Conservation (phyloP, 2,329 filamentous ascomycete genomes). For the Hypoxylon sp. region DNA sequence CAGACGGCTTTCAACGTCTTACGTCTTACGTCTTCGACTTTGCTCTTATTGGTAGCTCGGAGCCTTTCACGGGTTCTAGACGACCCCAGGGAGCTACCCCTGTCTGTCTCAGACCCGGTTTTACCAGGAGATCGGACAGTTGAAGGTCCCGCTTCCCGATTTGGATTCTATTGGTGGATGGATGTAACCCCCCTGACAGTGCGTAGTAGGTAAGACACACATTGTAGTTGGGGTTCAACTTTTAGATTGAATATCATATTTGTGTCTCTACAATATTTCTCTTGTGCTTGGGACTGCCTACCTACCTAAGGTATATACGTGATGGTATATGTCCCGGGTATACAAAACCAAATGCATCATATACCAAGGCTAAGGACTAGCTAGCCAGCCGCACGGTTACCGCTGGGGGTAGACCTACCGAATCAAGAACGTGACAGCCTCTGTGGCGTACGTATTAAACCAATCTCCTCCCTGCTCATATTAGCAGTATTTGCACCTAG, state of each 20-base stretch:
- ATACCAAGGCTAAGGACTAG: not conserved
- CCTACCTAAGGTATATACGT: no score
- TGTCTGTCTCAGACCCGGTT: constrained; percentile 12
- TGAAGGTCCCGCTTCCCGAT: constrained; percentile 34
- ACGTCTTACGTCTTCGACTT: constrained; percentile 34
- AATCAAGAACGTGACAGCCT: not conserved
- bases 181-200: constrained; percentile 1
- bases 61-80: constrained; percentile 6
- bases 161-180: constrained; percentile 19
- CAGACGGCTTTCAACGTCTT: constrained; percentile 30
- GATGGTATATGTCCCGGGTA: not conserved
- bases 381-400: no score
- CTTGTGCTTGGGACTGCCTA: not conserved
- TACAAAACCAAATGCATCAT: not conserved
- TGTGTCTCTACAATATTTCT: not conserved
- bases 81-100: constrained; percentile 8
- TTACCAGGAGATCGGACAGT: constrained; percentile 36
- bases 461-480: constrained; percentile 1
- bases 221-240: no score
- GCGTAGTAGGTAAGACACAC: not conserved
- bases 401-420: not conserved
- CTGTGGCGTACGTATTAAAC: not conserved
- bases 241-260: not conserved
- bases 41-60: constrained; percentile 37
- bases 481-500: not conserved